Percentiles rank a stretch among this genome's conserved stretches.
phyloP scores from a whole-genome alignment of 2,329 filamentous ascomycete species.

The Sclerotinia sclerotiorum region DNA sequence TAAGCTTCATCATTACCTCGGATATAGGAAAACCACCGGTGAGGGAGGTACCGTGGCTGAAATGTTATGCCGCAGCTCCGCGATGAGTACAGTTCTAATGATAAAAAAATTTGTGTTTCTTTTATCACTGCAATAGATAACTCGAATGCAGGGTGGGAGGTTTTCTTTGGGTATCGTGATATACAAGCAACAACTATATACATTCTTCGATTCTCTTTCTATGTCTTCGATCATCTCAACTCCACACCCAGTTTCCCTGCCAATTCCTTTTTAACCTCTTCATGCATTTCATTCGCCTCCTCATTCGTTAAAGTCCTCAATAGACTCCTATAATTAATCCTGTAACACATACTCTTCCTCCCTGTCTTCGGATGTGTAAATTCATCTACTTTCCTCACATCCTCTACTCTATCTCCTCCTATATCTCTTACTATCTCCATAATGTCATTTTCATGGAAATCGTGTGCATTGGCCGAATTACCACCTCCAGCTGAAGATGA shows the following conservation, averaged over 20 bases:
- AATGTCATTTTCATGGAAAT: constrained; percentile 91
- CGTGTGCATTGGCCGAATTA: constrained; percentile 43
- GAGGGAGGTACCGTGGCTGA: not conserved
- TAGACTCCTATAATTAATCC: constrained; percentile 89
- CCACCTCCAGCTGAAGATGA: constrained; percentile 49
- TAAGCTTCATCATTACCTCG: not conserved
- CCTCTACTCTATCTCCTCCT: constrained; percentile 81
- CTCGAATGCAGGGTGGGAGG: not conserved
- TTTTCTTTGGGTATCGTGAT: constrained; percentile 8
- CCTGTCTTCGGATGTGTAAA: constrained; percentile 87
- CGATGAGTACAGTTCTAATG: not conserved
- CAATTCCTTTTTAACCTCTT: constrained; percentile 62
- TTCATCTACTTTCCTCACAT: constrained; percentile 79
- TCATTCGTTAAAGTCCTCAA: constrained; percentile 85
- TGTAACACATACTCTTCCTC: constrained; percentile 82
- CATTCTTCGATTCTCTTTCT: not conserved
- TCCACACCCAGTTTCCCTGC: constrained; percentile 75
- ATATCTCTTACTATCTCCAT: constrained; percentile 91
- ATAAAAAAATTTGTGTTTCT: not conserved
- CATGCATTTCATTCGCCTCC: constrained; percentile 76
- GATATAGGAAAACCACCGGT: not conserved
- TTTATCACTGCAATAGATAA: not conserved
- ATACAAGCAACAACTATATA: not conserved
- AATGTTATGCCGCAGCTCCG: not conserved
- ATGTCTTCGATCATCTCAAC: constrained; percentile 54